phyloP scores from a whole-genome alignment of 352 stramenopile genomes.

The Globisporangium sylvaticum region DNA sequence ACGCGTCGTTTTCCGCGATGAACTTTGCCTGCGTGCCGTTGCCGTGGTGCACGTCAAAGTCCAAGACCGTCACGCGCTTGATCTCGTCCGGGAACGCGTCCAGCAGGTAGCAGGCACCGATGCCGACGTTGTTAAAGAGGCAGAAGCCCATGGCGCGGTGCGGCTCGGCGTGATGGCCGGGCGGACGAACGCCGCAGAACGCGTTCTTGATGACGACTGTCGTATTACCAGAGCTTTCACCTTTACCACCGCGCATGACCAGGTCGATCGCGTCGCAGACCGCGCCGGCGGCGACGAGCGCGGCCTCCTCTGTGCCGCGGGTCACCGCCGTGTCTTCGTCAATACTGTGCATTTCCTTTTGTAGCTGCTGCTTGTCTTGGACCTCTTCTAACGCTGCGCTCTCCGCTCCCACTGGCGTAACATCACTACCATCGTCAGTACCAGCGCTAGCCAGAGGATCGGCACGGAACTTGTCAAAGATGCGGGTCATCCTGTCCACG shows the following conservation, averaged over 20 bases:
- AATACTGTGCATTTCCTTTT: slow-evolving; percentile 15
- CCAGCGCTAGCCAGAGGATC: background rate
- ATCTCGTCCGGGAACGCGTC: slow-evolving; percentile 36
- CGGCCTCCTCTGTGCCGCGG: slow-evolving; percentile 25
- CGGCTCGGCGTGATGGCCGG: slow-evolving; percentile 82
- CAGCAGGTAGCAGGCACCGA: slow-evolving; percentile 59
- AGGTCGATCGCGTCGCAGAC: slow-evolving; percentile 41
- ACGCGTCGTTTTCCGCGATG: slow-evolving; percentile 26
- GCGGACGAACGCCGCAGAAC: slow-evolving; percentile 67
- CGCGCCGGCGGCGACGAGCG: slow-evolving; percentile 27
- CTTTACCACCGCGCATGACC: slow-evolving; percentile 21
- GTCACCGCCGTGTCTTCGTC: slow-evolving; percentile 38
- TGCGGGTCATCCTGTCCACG: slow-evolving; percentile 23
- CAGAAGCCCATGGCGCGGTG: slow-evolving; percentile 75
- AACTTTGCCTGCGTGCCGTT: slow-evolving; percentile 87
- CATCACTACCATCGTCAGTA: background rate
- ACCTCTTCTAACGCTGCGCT: background rate
- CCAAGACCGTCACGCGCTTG: slow-evolving; percentile 63
- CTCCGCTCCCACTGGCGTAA: background rate
- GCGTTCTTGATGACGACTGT: slow-evolving; percentile 23
- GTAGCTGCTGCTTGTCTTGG: background rate
- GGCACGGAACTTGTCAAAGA: slow-evolving; percentile 15
- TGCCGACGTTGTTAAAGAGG: slow-evolving; percentile 85
- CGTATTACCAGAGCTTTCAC: no score
- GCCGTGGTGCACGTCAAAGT: slow-evolving; percentile 91